Percentiles rank a stretch among this genome's conserved stretches.
phyloP scores from a whole-genome alignment of 805 yeast species.

The Kregervanrija pseudodelftensis region DNA sequence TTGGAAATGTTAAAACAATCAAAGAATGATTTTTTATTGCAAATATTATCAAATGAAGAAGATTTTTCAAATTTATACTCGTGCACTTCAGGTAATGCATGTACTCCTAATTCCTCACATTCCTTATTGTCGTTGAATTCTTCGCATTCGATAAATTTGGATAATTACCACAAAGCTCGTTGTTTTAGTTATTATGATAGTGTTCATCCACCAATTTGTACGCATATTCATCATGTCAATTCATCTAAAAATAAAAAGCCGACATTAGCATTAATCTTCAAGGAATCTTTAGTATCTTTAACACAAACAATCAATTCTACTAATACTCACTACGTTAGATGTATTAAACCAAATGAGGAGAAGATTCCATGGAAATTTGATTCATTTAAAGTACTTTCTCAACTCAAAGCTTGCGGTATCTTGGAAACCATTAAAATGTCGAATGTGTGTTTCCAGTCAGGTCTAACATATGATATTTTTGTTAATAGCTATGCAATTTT shows the following conservation, averaged over 20 bases:
- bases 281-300: conserved; percentile 82
- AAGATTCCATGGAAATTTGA: not conserved
- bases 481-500: conserved; percentile 81
- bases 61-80: no score
- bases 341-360: conserved; percentile 2
- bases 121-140: no score
- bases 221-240: conserved; percentile 15
- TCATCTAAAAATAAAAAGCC: conserved; percentile 62
- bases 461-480: conserved; percentile 91
- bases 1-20: conserved; percentile 73
- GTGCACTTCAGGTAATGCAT: no score
- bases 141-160: no score
- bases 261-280: conserved; percentile 91
- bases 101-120: no score
- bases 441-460: conserved; percentile 93
- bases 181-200: no score
- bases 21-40: conserved; percentile 55
- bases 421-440: conserved; percentile 49
- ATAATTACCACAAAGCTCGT: no score
- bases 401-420: no score
- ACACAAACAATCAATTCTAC: conserved; percentile 82
- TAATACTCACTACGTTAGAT: no score
- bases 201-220: no score
- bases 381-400: not conserved
- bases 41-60: conserved; percentile 60